Percentiles rank a stretch among this genome's conserved stretches.
phyloP scores from a whole-genome alignment of 2,329 filamentous ascomycete genomes.

The Bipolaris oryzae region DNA sequence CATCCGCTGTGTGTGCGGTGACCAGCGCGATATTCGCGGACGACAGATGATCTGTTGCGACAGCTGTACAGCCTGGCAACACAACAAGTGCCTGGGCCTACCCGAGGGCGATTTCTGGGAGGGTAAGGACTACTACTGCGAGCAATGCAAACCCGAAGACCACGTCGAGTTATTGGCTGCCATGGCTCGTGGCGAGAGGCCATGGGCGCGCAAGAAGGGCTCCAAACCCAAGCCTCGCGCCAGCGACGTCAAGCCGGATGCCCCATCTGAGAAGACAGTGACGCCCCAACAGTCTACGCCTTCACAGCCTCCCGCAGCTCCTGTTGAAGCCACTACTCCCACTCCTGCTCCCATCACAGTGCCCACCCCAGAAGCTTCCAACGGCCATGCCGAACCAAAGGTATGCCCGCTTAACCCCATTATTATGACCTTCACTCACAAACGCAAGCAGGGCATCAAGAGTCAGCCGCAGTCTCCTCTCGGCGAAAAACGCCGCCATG shows the following conservation, averaged over 20 bases:
- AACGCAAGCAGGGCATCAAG: conserved; percentile 28
- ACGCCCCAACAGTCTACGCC: conserved; percentile 29
- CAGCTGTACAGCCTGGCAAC: conserved; percentile 91
- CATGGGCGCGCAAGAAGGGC: conserved; percentile 72
- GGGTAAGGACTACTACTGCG: conserved; percentile 75
- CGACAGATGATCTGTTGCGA: conserved; percentile 97
- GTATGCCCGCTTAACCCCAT: conserved; percentile 11
- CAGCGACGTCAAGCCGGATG: conserved; percentile 64
- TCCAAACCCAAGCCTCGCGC: conserved; percentile 65
- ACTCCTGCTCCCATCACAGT: conserved; percentile 18
- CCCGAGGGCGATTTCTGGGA: conserved; percentile 68
- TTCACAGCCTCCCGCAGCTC: conserved; percentile 17
- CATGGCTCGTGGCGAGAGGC: conserved; percentile 78
- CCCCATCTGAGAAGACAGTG: conserved; percentile 48
- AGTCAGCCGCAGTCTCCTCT: conserved; percentile 44
- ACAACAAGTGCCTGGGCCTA: conserved; percentile 93
- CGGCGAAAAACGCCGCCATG: conserved; percentile 47
- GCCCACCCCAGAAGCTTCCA: conserved; percentile 26
- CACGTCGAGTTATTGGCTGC: conserved; percentile 81
- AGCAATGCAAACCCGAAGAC: conserved; percentile 82
- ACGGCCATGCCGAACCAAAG: conserved; percentile 35
- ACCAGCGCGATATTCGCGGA: conserved; percentile 77
- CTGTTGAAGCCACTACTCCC: conserved; percentile 19
- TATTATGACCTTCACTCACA: conserved; percentile 11
- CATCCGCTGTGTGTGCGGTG: conserved; percentile 92